Evolutionary conservation across 1,284 basidiomycete species (phyloP).

Genomic region (Microstroma glucosiphilum): DNA sequence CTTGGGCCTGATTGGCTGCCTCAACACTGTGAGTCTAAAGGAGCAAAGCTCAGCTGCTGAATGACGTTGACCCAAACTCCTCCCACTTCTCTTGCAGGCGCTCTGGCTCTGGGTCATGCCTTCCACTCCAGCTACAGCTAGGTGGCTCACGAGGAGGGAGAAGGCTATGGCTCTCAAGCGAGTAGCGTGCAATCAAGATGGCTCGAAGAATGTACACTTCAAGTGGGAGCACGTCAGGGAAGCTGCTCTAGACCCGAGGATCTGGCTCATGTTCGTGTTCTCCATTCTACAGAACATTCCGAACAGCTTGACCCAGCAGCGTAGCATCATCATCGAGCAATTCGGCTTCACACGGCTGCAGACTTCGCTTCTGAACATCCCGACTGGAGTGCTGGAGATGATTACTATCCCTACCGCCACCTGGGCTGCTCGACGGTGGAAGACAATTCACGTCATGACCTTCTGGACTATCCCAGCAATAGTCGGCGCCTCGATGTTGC

Average conservation of each 20-base stretch:
- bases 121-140: constrained; percentile 25
- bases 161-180: constrained; percentile 58
- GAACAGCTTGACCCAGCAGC: constrained; percentile 42
- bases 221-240: constrained; percentile 57
- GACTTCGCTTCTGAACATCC: constrained; percentile 44
- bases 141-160: constrained; percentile 55
- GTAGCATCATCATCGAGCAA: constrained; percentile 38
- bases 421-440: constrained; percentile 21
- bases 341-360: constrained; percentile 39
- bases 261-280: constrained; percentile 37
- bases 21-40: constrained; percentile 17
- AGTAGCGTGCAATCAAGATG: constrained; percentile 57
- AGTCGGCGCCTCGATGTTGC: constrained; percentile 34
- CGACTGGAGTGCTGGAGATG: constrained; percentile 34
- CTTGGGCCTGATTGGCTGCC: constrained; percentile 37
- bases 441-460: constrained; percentile 32
- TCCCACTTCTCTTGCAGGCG: too few relatives aligned
- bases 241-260: constrained; percentile 55
- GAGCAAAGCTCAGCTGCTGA: too few relatives aligned
- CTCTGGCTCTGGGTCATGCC: constrained; percentile 28
- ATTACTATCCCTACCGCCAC: constrained; percentile 35
- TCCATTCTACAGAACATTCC: constrained; percentile 30
- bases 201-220: constrained; percentile 59
- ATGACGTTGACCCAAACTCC: too few relatives aligned
- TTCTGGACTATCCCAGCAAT: constrained; percentile 30